Evolutionary conservation across 371 early-diverging fungal genomes (phyloP).

Genomic region (Antonospora locustae): DNA sequence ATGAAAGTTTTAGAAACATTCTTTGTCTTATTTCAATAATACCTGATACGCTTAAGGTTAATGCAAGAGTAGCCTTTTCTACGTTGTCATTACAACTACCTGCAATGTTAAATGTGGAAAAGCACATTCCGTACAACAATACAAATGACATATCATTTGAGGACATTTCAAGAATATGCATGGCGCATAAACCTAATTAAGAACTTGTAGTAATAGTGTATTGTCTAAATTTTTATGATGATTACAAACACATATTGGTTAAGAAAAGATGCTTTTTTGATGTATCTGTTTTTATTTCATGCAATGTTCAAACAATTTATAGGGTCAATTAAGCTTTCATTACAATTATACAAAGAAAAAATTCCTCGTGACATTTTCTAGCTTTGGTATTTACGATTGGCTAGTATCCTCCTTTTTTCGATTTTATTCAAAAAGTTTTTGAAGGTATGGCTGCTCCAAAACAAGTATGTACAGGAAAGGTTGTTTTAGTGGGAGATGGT

Average conservation of each 20-base stretch:
- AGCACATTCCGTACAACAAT: slow-evolving; percentile 18
- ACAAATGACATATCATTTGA: slow-evolving; percentile 17
- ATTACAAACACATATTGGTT: too few relatives aligned
- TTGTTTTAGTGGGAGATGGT: slow-evolving; percentile 56
- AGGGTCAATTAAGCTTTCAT: too few relatives aligned
- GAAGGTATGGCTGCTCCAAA: background rate
- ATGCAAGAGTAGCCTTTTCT: slow-evolving; percentile 40
- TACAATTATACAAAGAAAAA: too few relatives aligned
- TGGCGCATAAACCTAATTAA: slow-evolving; percentile 16
- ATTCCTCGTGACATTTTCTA: background rate
- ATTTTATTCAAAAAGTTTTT: background rate
- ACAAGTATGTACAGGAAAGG: slow-evolving; percentile 54
- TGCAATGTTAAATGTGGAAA: slow-evolving; percentile 6
- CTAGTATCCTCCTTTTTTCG: background rate
- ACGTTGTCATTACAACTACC: slow-evolving; percentile 19
- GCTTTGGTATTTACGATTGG: background rate
- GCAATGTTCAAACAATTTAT: too few relatives aligned
- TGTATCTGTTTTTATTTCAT: too few relatives aligned
- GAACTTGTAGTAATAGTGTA: too few relatives aligned
- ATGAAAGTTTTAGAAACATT: slow-evolving; percentile 33
- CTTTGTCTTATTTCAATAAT: slow-evolving; percentile 45
- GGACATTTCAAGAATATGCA: slow-evolving; percentile 19
- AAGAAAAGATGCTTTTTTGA: too few relatives aligned
- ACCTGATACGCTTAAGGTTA: slow-evolving; percentile 35
- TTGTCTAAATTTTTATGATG: too few relatives aligned